Evolutionary conservation across 257 asterid species (phyloP).

Genomic region (Rhazya stricta): DNA sequence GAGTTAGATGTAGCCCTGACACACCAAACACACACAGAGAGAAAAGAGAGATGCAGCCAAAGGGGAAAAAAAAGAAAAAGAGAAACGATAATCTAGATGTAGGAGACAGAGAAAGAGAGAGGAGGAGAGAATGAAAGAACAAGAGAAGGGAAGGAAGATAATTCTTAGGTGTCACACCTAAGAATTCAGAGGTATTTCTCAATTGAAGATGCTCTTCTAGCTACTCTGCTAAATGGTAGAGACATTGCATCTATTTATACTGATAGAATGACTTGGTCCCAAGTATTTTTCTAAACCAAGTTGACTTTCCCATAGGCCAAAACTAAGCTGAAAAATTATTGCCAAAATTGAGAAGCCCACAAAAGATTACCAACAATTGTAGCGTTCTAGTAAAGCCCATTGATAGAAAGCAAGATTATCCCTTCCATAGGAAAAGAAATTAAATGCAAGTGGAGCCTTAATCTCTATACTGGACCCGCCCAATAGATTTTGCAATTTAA

Average conservation of each 20-base stretch:
- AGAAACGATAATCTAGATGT: neutral
- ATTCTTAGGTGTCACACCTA: neutral
- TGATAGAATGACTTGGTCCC: neutral
- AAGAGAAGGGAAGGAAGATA: neutral
- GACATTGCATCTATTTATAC: neutral
- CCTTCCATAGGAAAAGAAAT: neutral
- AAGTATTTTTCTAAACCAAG: neutral
- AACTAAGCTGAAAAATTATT: neutral
- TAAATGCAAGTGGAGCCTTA: neutral
- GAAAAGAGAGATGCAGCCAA: neutral
- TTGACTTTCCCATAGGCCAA: neutral
- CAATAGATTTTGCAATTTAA: neutral
- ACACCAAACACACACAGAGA: neutral
- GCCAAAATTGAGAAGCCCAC: neutral
- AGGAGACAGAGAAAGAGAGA: neutral
- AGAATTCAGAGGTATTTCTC: neutral
- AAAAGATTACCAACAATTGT: neutral
- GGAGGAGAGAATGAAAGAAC: neutral
- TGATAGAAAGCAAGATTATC: neutral
- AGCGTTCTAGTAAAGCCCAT: neutral
- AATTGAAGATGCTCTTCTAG: neutral
- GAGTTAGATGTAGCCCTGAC: neutral
- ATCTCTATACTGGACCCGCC: neutral
- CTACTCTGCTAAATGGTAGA: neutral
- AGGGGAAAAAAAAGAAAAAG: no score